phyloP scores from a whole-genome alignment of 1,284 basidiomycete species.

The Schizopora paradoxa region DNA sequence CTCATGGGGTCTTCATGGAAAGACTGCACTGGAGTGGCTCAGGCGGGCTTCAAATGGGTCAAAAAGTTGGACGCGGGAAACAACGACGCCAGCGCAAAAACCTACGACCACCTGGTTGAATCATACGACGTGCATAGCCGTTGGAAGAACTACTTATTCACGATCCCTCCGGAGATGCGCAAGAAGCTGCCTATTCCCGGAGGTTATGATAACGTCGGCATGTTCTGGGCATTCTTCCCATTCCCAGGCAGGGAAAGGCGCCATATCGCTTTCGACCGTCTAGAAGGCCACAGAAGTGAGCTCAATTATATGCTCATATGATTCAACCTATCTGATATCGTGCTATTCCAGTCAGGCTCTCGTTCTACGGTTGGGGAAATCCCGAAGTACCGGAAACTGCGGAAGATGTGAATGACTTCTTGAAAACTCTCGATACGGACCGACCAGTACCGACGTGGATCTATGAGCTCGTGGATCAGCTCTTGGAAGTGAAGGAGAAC shows the following conservation, averaged over 20 bases:
- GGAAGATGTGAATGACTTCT: conserved; percentile 11
- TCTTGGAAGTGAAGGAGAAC: conserved; percentile 7
- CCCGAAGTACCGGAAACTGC: conserved; percentile 5
- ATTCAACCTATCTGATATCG: too few species aligned
- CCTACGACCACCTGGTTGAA: conserved; percentile 9
- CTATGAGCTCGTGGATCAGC: background rate
- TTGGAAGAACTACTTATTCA: conserved; percentile 7
- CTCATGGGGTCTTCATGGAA: too few species aligned
- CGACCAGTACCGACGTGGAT: conserved; percentile 4
- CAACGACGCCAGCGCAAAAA: background rate
- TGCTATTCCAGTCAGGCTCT: conserved; percentile 4
- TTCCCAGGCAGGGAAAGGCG: too few species aligned
- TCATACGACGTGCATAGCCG: conserved; percentile 11
- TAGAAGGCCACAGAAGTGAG: too few species aligned
- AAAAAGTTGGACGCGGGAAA: too few species aligned
- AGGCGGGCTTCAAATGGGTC: background rate
- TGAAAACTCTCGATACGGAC: conserved; percentile 3
- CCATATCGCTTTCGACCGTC: too few species aligned
- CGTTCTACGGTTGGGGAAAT: conserved; percentile 1
- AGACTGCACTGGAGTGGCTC: background rate
- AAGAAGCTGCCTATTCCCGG: conserved; percentile 13
- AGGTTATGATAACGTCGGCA: too few species aligned
- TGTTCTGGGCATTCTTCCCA: too few species aligned
- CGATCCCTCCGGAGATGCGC: conserved; percentile 12
- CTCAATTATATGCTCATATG: too few species aligned